phyloP scores from a whole-genome alignment of 1,284 basidiomycete genomes.

The Neonothopanus nambi region DNA sequence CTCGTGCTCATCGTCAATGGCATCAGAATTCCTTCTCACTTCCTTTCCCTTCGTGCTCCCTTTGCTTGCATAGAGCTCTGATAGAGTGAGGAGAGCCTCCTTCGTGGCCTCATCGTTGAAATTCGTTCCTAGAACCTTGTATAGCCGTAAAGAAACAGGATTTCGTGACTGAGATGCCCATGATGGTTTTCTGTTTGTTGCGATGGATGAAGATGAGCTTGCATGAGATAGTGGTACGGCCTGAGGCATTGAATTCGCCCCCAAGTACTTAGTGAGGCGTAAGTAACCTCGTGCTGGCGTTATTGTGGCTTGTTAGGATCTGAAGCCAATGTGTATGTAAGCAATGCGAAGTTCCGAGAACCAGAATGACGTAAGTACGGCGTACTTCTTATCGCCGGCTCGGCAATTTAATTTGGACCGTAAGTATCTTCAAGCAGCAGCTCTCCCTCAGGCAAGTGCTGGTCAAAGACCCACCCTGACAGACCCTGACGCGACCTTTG shows the following conservation, averaged over 20 bases:
- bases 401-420: no score
- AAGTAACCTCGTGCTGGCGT: no score
- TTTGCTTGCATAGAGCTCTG: conserved; percentile 64
- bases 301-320: no score
- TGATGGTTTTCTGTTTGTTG: conserved; percentile 19
- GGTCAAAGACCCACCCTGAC: no score
- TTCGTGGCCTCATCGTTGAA: conserved; percentile 81
- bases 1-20: conserved; percentile 28
- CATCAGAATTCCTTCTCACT: conserved; percentile 23
- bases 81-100: conserved; percentile 83
- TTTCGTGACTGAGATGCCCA: conserved; percentile 43
- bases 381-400: no score
- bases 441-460: no score
- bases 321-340: no score
- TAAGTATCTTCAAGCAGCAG: no score
- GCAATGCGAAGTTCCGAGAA: no score
- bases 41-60: conserved; percentile 34
- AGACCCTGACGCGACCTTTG: no score
- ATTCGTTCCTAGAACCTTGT: conserved; percentile 84
- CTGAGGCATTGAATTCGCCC: not conserved
- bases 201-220: not conserved
- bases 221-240: not conserved
- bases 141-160: conserved; percentile 80
- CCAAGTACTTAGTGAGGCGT: no score
- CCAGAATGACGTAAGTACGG: no score